Evolutionary conservation across 441 rosid genomes (phyloP), one percentile per base, ranked within the genome.

Genomic region (Capsella rubella): DNA sequence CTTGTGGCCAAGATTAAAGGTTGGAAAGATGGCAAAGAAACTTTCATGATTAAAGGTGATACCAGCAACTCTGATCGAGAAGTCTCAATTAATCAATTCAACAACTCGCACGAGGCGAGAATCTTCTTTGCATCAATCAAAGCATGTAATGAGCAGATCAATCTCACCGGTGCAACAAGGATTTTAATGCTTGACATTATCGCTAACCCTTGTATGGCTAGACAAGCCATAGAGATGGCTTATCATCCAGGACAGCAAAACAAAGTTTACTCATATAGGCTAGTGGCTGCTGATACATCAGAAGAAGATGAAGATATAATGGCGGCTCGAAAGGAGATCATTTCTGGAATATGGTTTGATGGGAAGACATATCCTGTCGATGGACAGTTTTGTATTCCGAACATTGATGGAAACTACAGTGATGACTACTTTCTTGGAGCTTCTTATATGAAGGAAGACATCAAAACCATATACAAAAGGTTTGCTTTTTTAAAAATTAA

Each of bases 1-100:
- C 61, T 87, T 2, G 58, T 76, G 4, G 67, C 80, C 54, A 89
- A 81, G 67, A 56, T 3, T 29, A 91, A 79, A 63, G 84, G 86
- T 15, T 91, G 97, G 97, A 54, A 43, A 42, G n/a, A 66, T 18
- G 71, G 60, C 4, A 35, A 35, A 25, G 50, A 66, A 15, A 51
- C 67, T 1, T 63, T 45, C 29, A 63, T 46, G 54, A 10, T 63
- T 9, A 46, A 29, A 5, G 54, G 42, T 10, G 6, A 29, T 3
- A 29, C 53, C 16, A 15, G 28, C 0, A 6, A 0, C 5, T 3
- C 15, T 15, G 28, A 10, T 28, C 10, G 54, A 10, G 54, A 63
- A 46, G 3, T 3, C 4, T 15, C 29, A 0, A 5, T 29, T 15
- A 10, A 15, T 3, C 54, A 29, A 2, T 63, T 63, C 27, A 63